Base-by-base conservation (phyloP, 495 filamentous ascomycete species). In the Barbatosphaeria neglecta region DNA sequence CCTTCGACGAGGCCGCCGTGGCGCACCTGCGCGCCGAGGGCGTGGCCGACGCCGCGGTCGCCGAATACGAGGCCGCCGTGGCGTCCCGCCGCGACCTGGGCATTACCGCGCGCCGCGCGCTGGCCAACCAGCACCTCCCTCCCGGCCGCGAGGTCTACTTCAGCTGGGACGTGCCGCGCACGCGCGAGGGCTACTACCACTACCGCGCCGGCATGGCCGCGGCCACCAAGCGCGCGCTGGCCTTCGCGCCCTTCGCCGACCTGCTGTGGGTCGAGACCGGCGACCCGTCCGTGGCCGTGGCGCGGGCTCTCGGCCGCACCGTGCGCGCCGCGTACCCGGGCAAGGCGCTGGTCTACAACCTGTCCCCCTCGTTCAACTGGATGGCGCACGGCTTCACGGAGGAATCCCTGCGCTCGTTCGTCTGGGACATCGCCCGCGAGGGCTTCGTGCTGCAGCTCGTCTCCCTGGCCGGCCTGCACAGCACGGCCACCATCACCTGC, bases 221-320 rank as follows among this genome's bases (percentile, higher is more conserved):
- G 0, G 92, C 92, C 1, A 95, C 87, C 33, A 96, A 96, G 67
- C 84, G 92, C 46, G 87, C 90, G 2, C 81, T 89, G 48, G 86
- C 81, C 37, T 98, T 94, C 48, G 88, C 77, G 3, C 92, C 92
- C 2, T 95, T 85, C 61, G 90, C 92, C 5, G 92, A 98, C 60
- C 82, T 98, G 5, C 78, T 98, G 17, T 98, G 92, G 92, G 83
- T 97, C 10, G 92, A 98, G 67, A 98, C 92, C 4, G 92, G 86
- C 25, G 81, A 87, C 56, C 92, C 92, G 8, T 77, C 77, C 41
- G 86, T 97, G 22, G 61, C 76, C 37, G 86, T 92, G 40, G 86
- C 86, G 2, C 67, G 69, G 6, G 69, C 69, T 46, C 89, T 98
- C 51, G 84, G 87, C 1, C 69, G 72, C 3, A 77, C 90, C 25